These are phyloP conservation scores for Torulaspora franciscae DNA, from an alignment of 805 yeast species.

Conservation along the genomic window DNA sequence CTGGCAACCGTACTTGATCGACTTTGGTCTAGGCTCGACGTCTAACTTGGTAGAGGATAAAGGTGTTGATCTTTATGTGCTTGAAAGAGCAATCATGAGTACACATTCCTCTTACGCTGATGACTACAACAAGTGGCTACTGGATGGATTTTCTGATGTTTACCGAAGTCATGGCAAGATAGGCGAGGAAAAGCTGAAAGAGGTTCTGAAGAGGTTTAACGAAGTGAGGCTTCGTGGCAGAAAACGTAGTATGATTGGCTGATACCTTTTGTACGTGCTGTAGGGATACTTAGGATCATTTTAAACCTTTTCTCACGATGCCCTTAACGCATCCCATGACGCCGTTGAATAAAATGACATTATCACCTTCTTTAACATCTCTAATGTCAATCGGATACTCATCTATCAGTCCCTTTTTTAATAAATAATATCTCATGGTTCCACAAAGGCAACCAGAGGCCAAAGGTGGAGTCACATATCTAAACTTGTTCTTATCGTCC, in stretches of 20 bases:
- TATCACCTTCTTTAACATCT: slow-evolving; percentile 60
- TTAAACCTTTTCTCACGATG: slow-evolving; percentile 30
- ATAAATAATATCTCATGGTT: slow-evolving; percentile 61
- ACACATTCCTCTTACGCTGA: slow-evolving; percentile 79
- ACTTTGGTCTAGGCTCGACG: slow-evolving; percentile 83
- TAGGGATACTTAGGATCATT: slow-evolving; percentile 4
- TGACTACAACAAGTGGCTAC: slow-evolving; percentile 60
- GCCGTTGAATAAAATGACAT: slow-evolving; percentile 72
- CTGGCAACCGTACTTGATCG: slow-evolving; percentile 63
- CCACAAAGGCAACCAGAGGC: slow-evolving; percentile 83
- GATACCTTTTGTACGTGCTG: slow-evolving; percentile 2
- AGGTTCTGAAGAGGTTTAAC: slow-evolving; percentile 59
- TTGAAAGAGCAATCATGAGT: slow-evolving; percentile 85
- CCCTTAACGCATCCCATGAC: slow-evolving; percentile 75
- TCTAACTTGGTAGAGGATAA: slow-evolving; percentile 79
- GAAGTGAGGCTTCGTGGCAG: slow-evolving; percentile 90
- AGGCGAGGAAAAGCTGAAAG: slow-evolving; percentile 43
- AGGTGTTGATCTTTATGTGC: slow-evolving; percentile 93
- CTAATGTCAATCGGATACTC: slow-evolving; percentile 45
- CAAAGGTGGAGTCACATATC: slow-evolving; percentile 80
- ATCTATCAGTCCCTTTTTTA: slow-evolving; percentile 47
- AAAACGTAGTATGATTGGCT: slow-evolving; percentile 92
- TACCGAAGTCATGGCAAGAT: slow-evolving; percentile 34
- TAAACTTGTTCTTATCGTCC: slow-evolving; percentile 30
- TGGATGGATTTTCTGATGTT: slow-evolving; percentile 58